Base-by-base conservation (phyloP, 2,329 filamentous ascomycete species). In the Fusarium transvaalense region DNA sequence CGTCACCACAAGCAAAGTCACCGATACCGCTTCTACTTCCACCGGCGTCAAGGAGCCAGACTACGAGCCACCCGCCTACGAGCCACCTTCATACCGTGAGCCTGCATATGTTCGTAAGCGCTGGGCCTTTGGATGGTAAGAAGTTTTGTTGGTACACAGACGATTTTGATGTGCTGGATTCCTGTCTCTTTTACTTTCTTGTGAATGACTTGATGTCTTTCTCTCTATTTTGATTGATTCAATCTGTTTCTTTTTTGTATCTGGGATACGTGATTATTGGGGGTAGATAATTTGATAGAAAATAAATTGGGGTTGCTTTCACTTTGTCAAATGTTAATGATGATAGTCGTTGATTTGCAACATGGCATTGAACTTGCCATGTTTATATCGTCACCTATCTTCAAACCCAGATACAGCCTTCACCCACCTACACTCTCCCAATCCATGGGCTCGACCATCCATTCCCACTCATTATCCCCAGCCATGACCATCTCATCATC, bases 401-500 rank as follows among this genome's bases (percentile, higher is more conserved):
- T 27, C 23, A 27, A 34, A 2, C 3, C 7, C 6, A 34, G 15
- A 19, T 10, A 27, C 5, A 19, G 27, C 15, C 2, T 2, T n/a
- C 17, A 15, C 6, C 29, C 21, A 56, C 58, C 73, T 25, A 63
- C 66, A 35, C 71, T 71, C 69, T 80, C 78, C 78, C 77, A 79
- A 29, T 80, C 78, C 78, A 80, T 80, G 5, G 72, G 69, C 17
- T 80, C 78, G n/a, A 79, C 78, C 78, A 80, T 80, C 78, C 78
- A 80, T 35, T 78, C 77, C 78, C 78, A 80, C 42, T 74, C 75
- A 32, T 78, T 73, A 32, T 74, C 70, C 5, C 43, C 68, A 27
- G 50, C 72, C 60, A 59, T 60, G 1, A 32, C 66, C 61, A 61
- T 64, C 17, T 46, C 15, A 5, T 67, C 64, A 29, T 71, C 68